phyloP scores from a whole-genome alignment of 345 rosid genomes.

The Hypericum androsaemum region DNA sequence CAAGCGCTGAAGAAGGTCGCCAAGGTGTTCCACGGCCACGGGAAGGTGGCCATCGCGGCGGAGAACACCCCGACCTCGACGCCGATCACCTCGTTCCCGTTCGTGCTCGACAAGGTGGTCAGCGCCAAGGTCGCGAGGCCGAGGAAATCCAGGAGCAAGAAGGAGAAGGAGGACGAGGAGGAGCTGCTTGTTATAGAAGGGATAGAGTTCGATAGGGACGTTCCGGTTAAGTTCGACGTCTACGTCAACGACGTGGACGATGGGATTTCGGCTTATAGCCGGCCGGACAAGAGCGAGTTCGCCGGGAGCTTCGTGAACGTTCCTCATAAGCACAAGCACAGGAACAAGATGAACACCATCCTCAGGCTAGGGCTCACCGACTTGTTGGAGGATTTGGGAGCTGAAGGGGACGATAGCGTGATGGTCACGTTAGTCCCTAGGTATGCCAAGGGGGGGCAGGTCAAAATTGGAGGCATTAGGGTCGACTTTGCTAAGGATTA shows the following conservation, averaged over 20 bases:
- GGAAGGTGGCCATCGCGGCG: not conserved
- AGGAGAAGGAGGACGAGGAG: conserved; percentile 18
- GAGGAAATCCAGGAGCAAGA: conserved; percentile 5
- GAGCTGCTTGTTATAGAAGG: not conserved
- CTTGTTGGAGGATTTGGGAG: not conserved
- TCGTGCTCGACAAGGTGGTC: conserved; percentile 8
- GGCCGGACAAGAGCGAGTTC: not conserved
- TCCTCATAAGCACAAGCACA: not conserved
- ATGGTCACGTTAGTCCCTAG: not conserved
- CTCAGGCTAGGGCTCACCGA: not conserved
- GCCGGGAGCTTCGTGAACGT: conserved; percentile 2
- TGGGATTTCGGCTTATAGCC: not conserved
- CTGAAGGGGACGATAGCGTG: not conserved
- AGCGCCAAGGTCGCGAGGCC: conserved; percentile 13
- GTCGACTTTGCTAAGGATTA: not conserved
- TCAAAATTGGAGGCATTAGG: not conserved
- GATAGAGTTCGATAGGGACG: not conserved
- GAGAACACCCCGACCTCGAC: not conserved
- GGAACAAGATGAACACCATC: not conserved
- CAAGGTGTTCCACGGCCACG: not conserved
- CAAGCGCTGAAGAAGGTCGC: not conserved
- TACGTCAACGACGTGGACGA: not conserved
- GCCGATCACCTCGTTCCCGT: conserved; percentile 4
- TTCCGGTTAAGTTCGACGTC: not conserved
- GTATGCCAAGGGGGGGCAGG: not conserved